These are phyloP conservation scores for Cupressus sempervirens DNA, from an alignment of 75 land plant species.

Conservation along the genomic window DNA sequence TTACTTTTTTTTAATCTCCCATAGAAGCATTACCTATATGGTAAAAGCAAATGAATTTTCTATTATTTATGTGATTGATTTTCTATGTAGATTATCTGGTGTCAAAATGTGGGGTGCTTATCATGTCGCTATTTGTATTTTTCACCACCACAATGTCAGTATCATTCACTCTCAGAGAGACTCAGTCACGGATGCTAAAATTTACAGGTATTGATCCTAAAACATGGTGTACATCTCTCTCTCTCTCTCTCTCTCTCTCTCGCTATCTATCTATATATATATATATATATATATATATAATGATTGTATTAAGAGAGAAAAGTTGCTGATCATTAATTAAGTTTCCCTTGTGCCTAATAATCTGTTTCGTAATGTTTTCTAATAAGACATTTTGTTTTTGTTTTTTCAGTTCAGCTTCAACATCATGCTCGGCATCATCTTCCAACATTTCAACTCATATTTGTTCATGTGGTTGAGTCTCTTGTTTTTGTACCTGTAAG, in stretches of 20 bases:
- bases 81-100: conserved; percentile 81
- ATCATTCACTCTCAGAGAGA: conserved; percentile 95
- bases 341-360: not conserved
- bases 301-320: not conserved
- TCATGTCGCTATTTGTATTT: conserved; percentile 98
- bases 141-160: conserved; percentile 99
- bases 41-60: not conserved
- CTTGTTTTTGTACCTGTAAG: conserved; percentile 98
- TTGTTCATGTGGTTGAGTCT: conserved; percentile 97
- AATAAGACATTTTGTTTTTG: not conserved
- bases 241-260: too few relatives aligned
- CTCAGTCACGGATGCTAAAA: conserved; percentile 98
- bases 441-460: conserved; percentile 95
- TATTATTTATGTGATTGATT: conserved; percentile 6
- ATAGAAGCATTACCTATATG: not conserved
- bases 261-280: too few relatives aligned
- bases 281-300: not conserved
- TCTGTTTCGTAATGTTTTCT: not conserved
- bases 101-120: conserved; percentile 90
- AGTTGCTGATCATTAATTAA: not conserved
- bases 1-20: not conserved
- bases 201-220: conserved; percentile 72
- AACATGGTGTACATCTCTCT: conserved; percentile 4
- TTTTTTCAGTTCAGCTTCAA: conserved; percentile 96
- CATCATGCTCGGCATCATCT: conserved; percentile 98